Conservation (phyloP, 2,329 filamentous ascomycete genomes). For the Penicillium hesseltinei region DNA sequence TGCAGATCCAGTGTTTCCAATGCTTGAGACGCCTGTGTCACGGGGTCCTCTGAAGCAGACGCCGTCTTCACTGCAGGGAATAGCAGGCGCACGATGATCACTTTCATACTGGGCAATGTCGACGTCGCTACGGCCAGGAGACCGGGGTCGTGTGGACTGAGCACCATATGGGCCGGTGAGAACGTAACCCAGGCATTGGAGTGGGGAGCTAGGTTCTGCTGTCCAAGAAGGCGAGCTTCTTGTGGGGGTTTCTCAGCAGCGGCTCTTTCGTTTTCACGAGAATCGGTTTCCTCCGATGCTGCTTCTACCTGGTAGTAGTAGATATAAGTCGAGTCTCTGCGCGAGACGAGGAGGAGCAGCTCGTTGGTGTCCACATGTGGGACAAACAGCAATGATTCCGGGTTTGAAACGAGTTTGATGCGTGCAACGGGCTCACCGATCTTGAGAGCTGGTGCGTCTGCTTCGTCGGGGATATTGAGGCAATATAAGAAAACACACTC, state of each 20-base stretch:
- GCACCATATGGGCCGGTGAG: constrained; percentile 57
- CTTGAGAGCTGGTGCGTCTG: constrained; percentile 6
- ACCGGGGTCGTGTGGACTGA: constrained; percentile 54
- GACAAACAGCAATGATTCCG: constrained; percentile 57
- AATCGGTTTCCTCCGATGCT: not conserved
- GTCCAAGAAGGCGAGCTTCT: constrained; percentile 48
- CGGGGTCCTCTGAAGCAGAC: constrained; percentile 9
- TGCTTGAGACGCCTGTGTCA: constrained; percentile 54
- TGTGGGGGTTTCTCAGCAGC: not conserved
- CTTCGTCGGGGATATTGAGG: constrained; percentile 14
- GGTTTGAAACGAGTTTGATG: constrained; percentile 49
- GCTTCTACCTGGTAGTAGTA: constrained; percentile 51
- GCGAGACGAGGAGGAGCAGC: constrained; percentile 53
- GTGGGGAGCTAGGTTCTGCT: constrained; percentile 61
- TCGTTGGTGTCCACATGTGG: constrained; percentile 48
- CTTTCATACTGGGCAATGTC: constrained; percentile 60
- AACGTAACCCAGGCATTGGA: constrained; percentile 65
- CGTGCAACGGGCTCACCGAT: constrained; percentile 30
- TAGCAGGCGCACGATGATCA: constrained; percentile 58
- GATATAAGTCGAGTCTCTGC: constrained; percentile 59
- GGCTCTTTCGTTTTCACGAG: not conserved
- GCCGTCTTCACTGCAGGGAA: constrained; percentile 42
- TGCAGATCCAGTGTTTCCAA: constrained; percentile 52
- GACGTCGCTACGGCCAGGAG: constrained; percentile 61
- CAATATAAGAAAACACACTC: constrained; percentile 55